A percentile compares a stretch with the other conserved stretches of the same genome.
Conservation (phyloP, 2,329 filamentous ascomycete genomes). For the Huntiella abstrusa region DNA sequence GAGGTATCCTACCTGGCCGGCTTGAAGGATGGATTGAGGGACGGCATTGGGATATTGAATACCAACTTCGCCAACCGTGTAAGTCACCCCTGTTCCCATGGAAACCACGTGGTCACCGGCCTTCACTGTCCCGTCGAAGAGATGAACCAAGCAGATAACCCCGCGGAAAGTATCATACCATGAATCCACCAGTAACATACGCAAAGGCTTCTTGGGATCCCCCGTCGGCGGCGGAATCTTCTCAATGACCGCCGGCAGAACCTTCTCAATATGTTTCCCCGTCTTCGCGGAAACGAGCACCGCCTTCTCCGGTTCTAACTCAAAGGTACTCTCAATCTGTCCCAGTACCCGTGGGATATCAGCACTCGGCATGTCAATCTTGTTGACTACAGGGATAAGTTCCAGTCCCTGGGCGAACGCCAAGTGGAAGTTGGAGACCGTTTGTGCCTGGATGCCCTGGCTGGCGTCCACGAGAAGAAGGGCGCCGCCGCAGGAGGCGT, state of each 20-base stretch:
- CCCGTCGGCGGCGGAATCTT: slow-evolving; percentile 66
- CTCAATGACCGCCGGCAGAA: slow-evolving; percentile 73
- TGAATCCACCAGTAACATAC: slow-evolving; percentile 81
- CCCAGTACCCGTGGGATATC: slow-evolving; percentile 72
- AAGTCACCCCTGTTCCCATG: slow-evolving; percentile 73
- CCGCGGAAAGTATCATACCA: slow-evolving; percentile 97
- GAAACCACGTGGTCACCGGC: slow-evolving; percentile 76
- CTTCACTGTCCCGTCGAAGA: slow-evolving; percentile 74
- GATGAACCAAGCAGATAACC: slow-evolving; percentile 72
- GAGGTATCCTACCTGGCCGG: slow-evolving; percentile 90
- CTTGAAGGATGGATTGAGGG: slow-evolving; percentile 59
- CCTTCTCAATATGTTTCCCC: slow-evolving; percentile 64
- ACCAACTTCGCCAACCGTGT: slow-evolving; percentile 87
- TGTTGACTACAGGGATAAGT: slow-evolving; percentile 87
- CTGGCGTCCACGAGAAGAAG: slow-evolving; percentile 86
- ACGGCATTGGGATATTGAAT: slow-evolving; percentile 88
- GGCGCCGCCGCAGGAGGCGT: slow-evolving; percentile 88
- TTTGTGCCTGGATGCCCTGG: slow-evolving; percentile 93
- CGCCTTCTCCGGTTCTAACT: slow-evolving; percentile 57
- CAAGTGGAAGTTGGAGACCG: slow-evolving; percentile 94
- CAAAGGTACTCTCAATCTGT: slow-evolving; percentile 74
- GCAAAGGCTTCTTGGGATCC: slow-evolving; percentile 45
- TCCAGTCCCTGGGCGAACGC: slow-evolving; percentile 80
- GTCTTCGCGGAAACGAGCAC: slow-evolving; percentile 79
- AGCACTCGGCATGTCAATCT: slow-evolving; percentile 80